Base-by-base conservation (phyloP, 208 protist species). In the Crithidia brevicula region DNA sequence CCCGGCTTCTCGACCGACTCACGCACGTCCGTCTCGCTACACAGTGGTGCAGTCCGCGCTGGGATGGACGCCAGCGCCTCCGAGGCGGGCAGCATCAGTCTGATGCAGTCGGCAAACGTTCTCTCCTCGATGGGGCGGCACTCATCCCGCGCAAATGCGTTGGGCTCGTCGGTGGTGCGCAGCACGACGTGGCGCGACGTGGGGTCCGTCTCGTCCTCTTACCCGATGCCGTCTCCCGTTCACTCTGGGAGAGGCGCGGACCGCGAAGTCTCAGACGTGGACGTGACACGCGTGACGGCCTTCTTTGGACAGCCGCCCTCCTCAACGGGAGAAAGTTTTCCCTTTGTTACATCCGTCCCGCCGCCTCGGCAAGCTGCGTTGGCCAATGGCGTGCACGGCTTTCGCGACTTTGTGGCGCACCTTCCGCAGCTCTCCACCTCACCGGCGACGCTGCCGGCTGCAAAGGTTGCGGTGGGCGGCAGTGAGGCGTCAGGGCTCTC, bases 371-470 rank as follows among this genome's bases (percentile, higher is more conserved):
- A 49, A 18, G 31, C 27, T 1, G 59, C 42, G 27, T 34, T 74
- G 8, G 30, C 28, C 22, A 27, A 27, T n/a, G 47, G 52, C 15
- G 36, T 73, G 18, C 52, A 53, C 49, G 58, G 28, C 13, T 74
- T 74, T 28, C 53, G 57, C 27, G 60, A 67, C 18, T 67, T 74
- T 23, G 52, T 56, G 34, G 23, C 46, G 31, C 59, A 63, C 7
- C 36, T 74, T 20, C 56, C 56, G 16, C 16, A 2, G 28, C 38
- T 8, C 13, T 30, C 18, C 36, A 40, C 60, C 1, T 11, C 31
- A 54, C 23, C 16, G 49, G 27, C 13, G 47, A 38, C 38, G n/a
- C 25, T 34, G 9, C 27, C 42, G 18, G 5, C 18, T 18, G 9
- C 16, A 18, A 47, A 47, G 18, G 18, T 18, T 20, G 5, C 13